Evolutionary conservation across 306 rosid genomes (phyloP).

Genomic region (Prunus kanzakura): DNA sequence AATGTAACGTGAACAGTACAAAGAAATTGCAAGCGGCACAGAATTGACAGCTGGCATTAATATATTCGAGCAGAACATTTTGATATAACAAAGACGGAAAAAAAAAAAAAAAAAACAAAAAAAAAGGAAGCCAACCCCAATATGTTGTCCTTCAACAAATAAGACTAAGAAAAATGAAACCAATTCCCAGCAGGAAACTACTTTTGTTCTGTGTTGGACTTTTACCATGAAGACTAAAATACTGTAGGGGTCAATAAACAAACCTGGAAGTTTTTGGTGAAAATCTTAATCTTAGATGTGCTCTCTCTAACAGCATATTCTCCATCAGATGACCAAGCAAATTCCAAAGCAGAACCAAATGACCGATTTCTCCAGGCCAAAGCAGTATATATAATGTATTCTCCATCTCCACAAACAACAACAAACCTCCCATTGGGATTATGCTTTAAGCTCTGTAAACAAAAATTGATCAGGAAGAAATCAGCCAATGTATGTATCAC

Average conservation of each 20-base stretch:
- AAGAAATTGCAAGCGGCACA: not conserved
- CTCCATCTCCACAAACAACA: conserved; percentile 99
- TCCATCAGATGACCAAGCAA: conserved; percentile 95
- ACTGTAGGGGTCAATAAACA: conserved; percentile 5
- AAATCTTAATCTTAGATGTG: conserved; percentile 89
- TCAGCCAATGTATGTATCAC: conserved; percentile 7
- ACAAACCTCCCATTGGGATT: conserved; percentile 99
- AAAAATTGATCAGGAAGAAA: conserved; percentile 12
- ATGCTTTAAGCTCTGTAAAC: conserved; percentile 82
- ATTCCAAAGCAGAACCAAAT: conserved; percentile 96
- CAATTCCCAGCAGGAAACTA: not conserved
- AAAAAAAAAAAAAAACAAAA: not conserved
- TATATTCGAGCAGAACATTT: conserved; percentile 14
- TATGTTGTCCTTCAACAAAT: not conserved
- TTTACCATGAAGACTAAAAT: conserved; percentile 11
- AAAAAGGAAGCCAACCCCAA: not conserved
- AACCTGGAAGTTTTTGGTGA: conserved; percentile 96
- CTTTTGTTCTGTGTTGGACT: not conserved
- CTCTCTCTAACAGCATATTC: conserved; percentile 96
- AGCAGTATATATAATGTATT: conserved; percentile 93
- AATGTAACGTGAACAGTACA: not conserved
- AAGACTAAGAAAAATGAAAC: not conserved
- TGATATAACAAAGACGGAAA: not conserved
- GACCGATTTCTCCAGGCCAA: conserved; percentile 99
- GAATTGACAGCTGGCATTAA: not conserved